Conservation (phyloP, 768 basidiomycete species). For the Termitomyces eurrhizus region DNA sequence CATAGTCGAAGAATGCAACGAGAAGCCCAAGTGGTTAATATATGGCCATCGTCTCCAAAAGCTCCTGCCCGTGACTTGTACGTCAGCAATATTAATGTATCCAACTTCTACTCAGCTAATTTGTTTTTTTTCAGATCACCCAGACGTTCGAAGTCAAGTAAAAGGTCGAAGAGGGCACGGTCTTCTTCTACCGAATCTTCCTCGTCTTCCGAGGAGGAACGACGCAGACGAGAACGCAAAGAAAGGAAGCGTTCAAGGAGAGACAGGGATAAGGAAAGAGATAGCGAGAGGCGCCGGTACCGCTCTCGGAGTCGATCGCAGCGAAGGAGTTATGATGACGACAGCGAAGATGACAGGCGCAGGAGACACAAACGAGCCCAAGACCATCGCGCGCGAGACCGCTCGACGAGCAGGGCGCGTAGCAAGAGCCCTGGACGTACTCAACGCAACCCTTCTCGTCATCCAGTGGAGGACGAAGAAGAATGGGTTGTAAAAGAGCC, state of each 20-base stretch:
- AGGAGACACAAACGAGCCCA: conserved; percentile 23
- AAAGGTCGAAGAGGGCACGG: conserved; percentile 57
- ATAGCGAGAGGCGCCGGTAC: conserved; percentile 32
- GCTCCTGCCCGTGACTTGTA: conserved; percentile 56
- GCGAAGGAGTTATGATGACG: conserved; percentile 29
- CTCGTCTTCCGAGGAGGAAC: conserved; percentile 54
- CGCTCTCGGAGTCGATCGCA: conserved; percentile 30
- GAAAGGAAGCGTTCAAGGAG: conserved; percentile 56
- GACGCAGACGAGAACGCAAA: conserved; percentile 53
- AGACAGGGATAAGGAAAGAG: conserved; percentile 37
- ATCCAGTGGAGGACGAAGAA: conserved; percentile 40
- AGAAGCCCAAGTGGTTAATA: conserved; percentile 46
- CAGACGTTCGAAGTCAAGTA: conserved; percentile 50
- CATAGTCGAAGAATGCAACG: conserved; percentile 69
- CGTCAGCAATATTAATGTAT: conserved; percentile 17
- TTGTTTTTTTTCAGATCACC: conserved; percentile 42
- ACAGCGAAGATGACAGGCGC: conserved; percentile 35
- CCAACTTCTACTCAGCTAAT: conserved; percentile 1
- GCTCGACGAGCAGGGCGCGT: conserved; percentile 22
- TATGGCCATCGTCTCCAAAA: conserved; percentile 87
- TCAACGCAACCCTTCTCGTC: conserved; percentile 27
- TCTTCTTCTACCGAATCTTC: conserved; percentile 49
- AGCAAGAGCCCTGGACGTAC: conserved; percentile 28
- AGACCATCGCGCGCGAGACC: conserved; percentile 8
- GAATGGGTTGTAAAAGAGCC: conserved; percentile 66